Evolutionary conservation across 306 rosid genomes (phyloP).

Genomic region (Quercus gilva): DNA sequence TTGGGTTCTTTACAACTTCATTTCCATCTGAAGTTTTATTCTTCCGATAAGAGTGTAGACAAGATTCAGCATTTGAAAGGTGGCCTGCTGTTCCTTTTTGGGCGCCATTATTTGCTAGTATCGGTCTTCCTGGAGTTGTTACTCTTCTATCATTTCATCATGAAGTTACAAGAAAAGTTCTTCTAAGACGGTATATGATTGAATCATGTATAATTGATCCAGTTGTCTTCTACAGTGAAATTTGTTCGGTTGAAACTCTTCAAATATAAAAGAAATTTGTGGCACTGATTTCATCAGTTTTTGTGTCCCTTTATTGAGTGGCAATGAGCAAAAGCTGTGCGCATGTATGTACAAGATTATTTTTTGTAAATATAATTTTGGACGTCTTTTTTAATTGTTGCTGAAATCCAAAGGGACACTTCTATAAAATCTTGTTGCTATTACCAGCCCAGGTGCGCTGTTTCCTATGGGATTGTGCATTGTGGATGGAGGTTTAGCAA

Average conservation of each 20-base stretch:
- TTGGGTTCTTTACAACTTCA: slow-evolving; percentile 5
- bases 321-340: neutral
- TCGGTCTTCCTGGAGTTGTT: slow-evolving; percentile 30
- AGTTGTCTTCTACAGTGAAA: slow-evolving; percentile 32
- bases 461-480: neutral
- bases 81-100: slow-evolving; percentile 12
- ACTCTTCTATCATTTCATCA: slow-evolving; percentile 27
- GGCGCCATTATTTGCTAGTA: slow-evolving; percentile 32
- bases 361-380: neutral
- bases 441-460: neutral
- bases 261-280: slow-evolving; percentile 16
- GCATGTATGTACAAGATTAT: neutral
- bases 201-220: slow-evolving; percentile 45
- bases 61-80: neutral
- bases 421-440: too few relatives aligned
- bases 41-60: slow-evolving; percentile 16
- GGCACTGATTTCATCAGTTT: slow-evolving; percentile 22
- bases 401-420: too few relatives aligned
- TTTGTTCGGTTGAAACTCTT: slow-evolving; percentile 23
- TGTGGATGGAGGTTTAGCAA: too few relatives aligned
- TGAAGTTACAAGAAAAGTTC: slow-evolving; percentile 39
- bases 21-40: neutral
- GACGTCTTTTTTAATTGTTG: too few relatives aligned
- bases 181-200: slow-evolving; percentile 31
- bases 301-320: neutral